Evolutionary conservation across 2,329 filamentous ascomycete genomes (phyloP).

Genomic region (Fusarium sp.): DNA sequence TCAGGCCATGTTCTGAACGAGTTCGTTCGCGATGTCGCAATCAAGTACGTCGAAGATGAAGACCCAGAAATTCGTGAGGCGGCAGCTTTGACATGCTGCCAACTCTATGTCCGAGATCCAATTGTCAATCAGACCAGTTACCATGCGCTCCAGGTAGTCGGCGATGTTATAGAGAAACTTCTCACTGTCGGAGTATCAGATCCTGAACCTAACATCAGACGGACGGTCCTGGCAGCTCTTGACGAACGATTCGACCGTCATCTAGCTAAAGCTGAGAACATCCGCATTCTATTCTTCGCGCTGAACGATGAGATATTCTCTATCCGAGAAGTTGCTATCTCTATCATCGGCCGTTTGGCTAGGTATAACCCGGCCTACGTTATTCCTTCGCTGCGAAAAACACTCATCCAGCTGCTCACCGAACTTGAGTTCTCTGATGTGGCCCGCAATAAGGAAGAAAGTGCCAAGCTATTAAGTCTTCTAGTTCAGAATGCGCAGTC

Average conservation of each 20-base stretch:
- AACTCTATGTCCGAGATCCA: slow-evolving; percentile 95
- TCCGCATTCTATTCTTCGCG: slow-evolving; percentile 93
- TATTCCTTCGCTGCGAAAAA: slow-evolving; percentile 93
- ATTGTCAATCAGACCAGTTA: slow-evolving; percentile 98
- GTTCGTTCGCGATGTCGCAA: slow-evolving; percentile 97
- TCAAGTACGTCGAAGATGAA: slow-evolving; percentile 97
- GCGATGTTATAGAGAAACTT: slow-evolving; percentile 97
- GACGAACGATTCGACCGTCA: slow-evolving; percentile 96
- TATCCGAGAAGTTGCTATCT: slow-evolving; percentile 93
- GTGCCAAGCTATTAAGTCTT: slow-evolving; percentile 90
- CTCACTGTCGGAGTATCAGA: slow-evolving; percentile 96
- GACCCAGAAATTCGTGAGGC: slow-evolving; percentile 94
- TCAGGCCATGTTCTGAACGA: slow-evolving; percentile 93
- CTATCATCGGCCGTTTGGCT: slow-evolving; percentile 94
- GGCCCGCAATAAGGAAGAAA: slow-evolving; percentile 94
- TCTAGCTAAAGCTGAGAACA: slow-evolving; percentile 97
- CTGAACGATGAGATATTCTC: slow-evolving; percentile 94
- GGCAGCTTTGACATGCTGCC: slow-evolving; percentile 95
- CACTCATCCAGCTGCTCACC: slow-evolving; percentile 94
- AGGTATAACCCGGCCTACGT: slow-evolving; percentile 96
- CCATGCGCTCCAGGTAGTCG: slow-evolving; percentile 95
- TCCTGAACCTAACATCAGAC: slow-evolving; percentile 86
- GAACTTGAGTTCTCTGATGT: slow-evolving; percentile 97
- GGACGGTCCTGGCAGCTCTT: slow-evolving; percentile 87
- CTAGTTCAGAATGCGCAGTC: slow-evolving; percentile 93